These are phyloP conservation scores for Daldinia childiae DNA, from an alignment of 495 filamentous ascomycete genomes.

Conservation along the genomic window DNA sequence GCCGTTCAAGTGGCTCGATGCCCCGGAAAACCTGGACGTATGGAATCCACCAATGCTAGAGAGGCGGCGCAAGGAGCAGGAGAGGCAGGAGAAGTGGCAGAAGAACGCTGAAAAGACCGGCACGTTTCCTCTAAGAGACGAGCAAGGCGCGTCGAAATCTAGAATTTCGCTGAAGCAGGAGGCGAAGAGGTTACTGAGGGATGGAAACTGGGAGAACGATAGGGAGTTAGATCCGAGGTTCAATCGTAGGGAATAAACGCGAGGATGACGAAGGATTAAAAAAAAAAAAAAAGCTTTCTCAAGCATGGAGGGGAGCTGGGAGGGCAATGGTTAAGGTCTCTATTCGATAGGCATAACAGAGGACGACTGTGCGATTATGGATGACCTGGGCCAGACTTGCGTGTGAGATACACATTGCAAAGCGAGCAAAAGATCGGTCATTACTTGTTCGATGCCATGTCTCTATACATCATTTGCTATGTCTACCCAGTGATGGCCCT, in stretches of 20 bases:
- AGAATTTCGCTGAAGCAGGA: constrained; percentile 58
- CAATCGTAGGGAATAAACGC: constrained; percentile 41
- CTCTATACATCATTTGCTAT: constrained; percentile 9
- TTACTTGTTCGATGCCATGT: neutral
- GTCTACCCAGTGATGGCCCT: constrained; percentile 70
- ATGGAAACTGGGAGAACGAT: constrained; percentile 51
- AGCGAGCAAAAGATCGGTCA: constrained; percentile 9
- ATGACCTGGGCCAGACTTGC: constrained; percentile 10
- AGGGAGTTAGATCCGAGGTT: constrained; percentile 46
- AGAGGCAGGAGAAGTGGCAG: constrained; percentile 50
- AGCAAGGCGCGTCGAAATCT: constrained; percentile 47
- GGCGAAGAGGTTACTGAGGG: constrained; percentile 65
- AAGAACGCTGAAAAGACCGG: constrained; percentile 26
- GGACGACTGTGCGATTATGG: constrained; percentile 38
- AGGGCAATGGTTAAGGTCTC: neutral
- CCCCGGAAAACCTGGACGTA: constrained; percentile 61
- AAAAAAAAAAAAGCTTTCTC: neutral
- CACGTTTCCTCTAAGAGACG: constrained; percentile 42
- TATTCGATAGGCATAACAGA: neutral
- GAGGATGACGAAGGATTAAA: constrained; percentile 8
- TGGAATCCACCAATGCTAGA: constrained; percentile 33
- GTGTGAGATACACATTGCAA: constrained; percentile 19
- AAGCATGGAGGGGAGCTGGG: too few relatives aligned
- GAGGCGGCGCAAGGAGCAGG: constrained; percentile 56
- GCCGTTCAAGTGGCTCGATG: constrained; percentile 86